Evolutionary conservation across 1,139 yeast species (phyloP).

Genomic region (Protomyces gravidus): DNA sequence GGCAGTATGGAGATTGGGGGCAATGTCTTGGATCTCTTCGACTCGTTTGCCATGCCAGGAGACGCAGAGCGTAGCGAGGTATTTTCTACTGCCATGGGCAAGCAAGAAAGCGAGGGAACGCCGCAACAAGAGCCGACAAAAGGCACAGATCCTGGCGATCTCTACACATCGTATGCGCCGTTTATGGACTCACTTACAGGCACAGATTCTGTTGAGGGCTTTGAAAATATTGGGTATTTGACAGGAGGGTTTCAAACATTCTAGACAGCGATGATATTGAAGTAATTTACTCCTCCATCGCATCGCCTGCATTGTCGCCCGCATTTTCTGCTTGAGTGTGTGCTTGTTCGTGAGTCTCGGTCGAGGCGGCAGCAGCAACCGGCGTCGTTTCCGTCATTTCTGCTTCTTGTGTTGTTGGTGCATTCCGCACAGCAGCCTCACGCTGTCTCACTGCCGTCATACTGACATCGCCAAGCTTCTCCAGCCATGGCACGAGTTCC

Average conservation of each 20-base stretch:
- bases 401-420: conserved; percentile 10
- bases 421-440: conserved; percentile 17
- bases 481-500: conserved; percentile 70
- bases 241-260: conserved; percentile 16
- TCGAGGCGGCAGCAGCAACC: conserved; percentile 41
- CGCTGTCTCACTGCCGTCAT: conserved; percentile 33
- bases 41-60: conserved; percentile 1
- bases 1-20: conserved; percentile 7
- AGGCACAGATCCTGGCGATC: background rate
- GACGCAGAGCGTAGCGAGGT: background rate
- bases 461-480: conserved; percentile 37
- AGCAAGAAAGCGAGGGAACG: background rate
- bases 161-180: background rate
- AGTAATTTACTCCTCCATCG: conserved; percentile 16
- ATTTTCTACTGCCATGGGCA: background rate
- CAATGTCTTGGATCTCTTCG: conserved; percentile 21
- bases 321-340: too few relatives aligned
- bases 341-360: too few relatives aligned
- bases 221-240: conserved; percentile 20
- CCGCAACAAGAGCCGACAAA: background rate
- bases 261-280: background rate
- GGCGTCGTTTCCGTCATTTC: conserved; percentile 49
- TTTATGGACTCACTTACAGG: background rate
- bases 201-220: conserved; percentile 13
- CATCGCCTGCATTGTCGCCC: conserved; percentile 37